Base-by-base conservation (phyloP, 1,284 basidiomycete species). In the Sanghuangporus sanghuang region DNA sequence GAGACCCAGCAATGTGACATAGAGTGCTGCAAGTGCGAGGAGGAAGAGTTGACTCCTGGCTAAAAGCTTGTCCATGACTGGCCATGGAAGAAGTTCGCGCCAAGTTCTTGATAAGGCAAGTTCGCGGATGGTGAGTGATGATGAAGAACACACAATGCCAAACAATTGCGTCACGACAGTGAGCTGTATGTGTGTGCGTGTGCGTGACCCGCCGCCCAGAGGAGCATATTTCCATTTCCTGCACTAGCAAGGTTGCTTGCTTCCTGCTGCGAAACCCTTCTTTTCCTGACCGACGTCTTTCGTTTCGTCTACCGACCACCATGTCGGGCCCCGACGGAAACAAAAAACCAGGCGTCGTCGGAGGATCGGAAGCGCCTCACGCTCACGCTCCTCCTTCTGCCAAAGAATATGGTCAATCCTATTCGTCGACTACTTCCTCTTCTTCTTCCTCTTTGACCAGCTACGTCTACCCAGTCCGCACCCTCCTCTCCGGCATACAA, bases 1-100 rank as follows among this genome's bases (percentile, higher is more conserved):
- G 6, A 88, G 75, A 0, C 77, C 69, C 2, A 95, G 73, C 6
- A 84, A 64, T n/a, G 72, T 67, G 11, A 78, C 74, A 72, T 93
- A 94, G 5, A 84, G 42, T 8, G 73, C 78, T 35, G 84, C 81
- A 32, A 84, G 73, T 61, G 67, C 75, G 67, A 83, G 71, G 27
- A 81, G 73, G 49, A 76, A 70, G 12, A 67, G 69, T 61, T 77
- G 75, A 27, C 52, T 42, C n/a, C 44, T 52, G 3, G 27, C 54
- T 8, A 55, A 40, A 14, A 62, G 39, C 39, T 12, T 18, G 35
- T 62, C 60, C 60, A 62, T 61, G 1, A 38, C 38, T 21, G n/a
- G 23, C n/a, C n/a, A 23, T 46, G 7, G 16, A n/a, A 46, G 18
- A 14, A 54, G 42, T 23, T 40, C 27, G 32, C 7, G 35, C 12